phyloP scores from a whole-genome alignment of 2,329 filamentous ascomycete species.

The Penicillium sp. region DNA sequence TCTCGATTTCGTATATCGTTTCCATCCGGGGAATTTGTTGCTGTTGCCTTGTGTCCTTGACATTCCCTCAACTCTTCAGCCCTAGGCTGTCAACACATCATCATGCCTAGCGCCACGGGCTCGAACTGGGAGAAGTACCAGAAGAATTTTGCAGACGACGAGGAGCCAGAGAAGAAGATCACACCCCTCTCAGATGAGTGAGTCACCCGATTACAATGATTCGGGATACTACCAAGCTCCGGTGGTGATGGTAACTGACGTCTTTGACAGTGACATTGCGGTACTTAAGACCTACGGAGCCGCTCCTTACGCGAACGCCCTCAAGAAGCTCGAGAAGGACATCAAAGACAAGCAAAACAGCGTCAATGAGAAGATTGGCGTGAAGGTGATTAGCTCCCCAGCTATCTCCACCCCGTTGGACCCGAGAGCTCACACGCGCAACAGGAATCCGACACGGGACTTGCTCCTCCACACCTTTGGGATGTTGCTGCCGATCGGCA shows the following conservation, averaged over 20 bases:
- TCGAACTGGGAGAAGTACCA: constrained; percentile 98
- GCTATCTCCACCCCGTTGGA: constrained; percentile 17
- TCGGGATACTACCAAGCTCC: neutral
- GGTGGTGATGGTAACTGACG: constrained; percentile 35
- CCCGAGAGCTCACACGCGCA: constrained; percentile 29
- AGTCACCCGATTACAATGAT: constrained; percentile 39
- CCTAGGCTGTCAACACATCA: constrained; percentile 39
- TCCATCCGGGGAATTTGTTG: constrained; percentile 1
- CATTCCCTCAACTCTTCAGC: constrained; percentile 21
- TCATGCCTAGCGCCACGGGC: constrained; percentile 91
- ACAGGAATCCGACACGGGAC: constrained; percentile 96
- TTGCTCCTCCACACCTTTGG: constrained; percentile 98
- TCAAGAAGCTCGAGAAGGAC: constrained; percentile 98
- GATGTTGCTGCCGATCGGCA: constrained; percentile 97
- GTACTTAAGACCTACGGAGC: constrained; percentile 99
- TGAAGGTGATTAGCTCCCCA: constrained; percentile 41
- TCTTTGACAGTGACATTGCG: constrained; percentile 81
- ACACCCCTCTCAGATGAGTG: constrained; percentile 96
- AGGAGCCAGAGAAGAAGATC: constrained; percentile 99
- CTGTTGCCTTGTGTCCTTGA: constrained; percentile 13
- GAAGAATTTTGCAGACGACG: constrained; percentile 96
- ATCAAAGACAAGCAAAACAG: constrained; percentile 99
- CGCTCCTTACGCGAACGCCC: constrained; percentile 86
- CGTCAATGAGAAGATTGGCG: constrained; percentile 96
- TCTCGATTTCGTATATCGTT: constrained; percentile 5